These are phyloP conservation scores for Plasmodium adleri DNA, from an alignment of 169 alveolate genomes.

Conservation along the genomic window DNA sequence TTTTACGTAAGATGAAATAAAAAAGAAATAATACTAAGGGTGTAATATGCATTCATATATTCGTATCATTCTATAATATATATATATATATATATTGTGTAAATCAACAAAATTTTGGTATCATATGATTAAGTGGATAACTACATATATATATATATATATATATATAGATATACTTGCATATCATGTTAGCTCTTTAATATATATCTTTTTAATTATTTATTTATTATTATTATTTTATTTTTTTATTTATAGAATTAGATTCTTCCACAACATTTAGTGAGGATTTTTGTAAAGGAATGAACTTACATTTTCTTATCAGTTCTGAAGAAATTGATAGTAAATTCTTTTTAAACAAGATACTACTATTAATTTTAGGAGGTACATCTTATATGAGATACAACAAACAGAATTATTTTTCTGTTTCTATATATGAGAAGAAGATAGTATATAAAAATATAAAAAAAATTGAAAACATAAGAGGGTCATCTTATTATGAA, in stretches of 20 bases:
- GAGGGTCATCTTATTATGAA: background rate
- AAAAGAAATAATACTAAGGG: too few species aligned
- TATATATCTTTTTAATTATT: background rate
- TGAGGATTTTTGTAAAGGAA: slow-evolving; percentile 21
- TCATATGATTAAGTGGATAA: background rate
- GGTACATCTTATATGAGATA: background rate
- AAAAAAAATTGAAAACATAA: background rate
- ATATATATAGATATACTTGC: background rate
- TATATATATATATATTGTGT: background rate
- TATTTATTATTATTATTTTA: background rate
- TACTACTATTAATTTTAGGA: slow-evolving; percentile 4
- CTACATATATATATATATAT: slow-evolving; percentile 1
- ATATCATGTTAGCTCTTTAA: background rate
- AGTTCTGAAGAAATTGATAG: slow-evolving; percentile 23
- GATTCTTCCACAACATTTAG: background rate
- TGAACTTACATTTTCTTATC: slow-evolving; percentile 49
- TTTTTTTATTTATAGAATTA: slow-evolving; percentile 5
- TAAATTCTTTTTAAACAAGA: background rate
- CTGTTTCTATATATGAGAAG: slow-evolving; percentile 24
- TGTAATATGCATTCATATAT: background rate
- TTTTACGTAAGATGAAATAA: slow-evolving; percentile 36
- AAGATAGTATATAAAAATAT: slow-evolving; percentile 30
- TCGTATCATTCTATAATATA: background rate
- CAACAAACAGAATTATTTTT: background rate
- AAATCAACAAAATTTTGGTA: too few species aligned